phyloP scores from a whole-genome alignment of 306 rosid genomes.

The Citrullus amarus region DNA sequence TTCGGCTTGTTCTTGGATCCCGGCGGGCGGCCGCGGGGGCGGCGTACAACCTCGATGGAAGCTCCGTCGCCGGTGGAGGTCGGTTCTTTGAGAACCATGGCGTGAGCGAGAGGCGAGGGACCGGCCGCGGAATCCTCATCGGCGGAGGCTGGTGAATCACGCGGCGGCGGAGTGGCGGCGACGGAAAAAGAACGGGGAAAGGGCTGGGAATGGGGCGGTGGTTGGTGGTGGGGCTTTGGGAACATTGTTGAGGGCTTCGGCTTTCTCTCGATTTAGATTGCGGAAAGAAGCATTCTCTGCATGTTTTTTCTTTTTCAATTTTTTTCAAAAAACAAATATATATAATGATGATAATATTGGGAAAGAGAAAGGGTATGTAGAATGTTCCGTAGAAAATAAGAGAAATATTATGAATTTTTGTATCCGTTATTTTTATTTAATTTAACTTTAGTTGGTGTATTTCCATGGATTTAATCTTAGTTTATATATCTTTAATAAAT shows the following conservation, averaged over 20 bases:
- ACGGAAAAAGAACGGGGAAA: slow-evolving; percentile 41
- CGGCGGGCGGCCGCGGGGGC: slow-evolving; percentile 89
- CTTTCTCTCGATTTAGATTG: slow-evolving; percentile 18
- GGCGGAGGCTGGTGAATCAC: slow-evolving; percentile 37
- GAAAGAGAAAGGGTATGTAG: slow-evolving; percentile 1
- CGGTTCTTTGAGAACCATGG: not conserved
- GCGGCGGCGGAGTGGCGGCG: slow-evolving; percentile 8
- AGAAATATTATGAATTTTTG: not conserved
- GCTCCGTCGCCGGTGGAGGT: slow-evolving; percentile 48
- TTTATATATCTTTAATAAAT: no score
- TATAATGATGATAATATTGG: not conserved
- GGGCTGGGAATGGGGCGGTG: slow-evolving; percentile 21
- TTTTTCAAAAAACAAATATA: not conserved
- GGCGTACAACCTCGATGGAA: slow-evolving; percentile 51
- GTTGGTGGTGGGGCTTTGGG: slow-evolving; percentile 65
- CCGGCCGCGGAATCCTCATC: slow-evolving; percentile 31
- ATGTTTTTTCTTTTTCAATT: slow-evolving; percentile 1
- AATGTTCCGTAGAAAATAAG: not conserved
- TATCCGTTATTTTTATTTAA: no score
- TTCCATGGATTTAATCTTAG: no score
- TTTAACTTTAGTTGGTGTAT: no score
- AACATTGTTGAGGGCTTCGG: slow-evolving; percentile 28
- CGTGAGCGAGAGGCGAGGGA: not conserved
- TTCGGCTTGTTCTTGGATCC: slow-evolving; percentile 90
- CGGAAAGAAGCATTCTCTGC: not conserved